Percentiles rank a stretch among this genome's conserved stretches.
phyloP scores from a whole-genome alignment of 805 yeast genomes.

The Candida chauliodis region DNA sequence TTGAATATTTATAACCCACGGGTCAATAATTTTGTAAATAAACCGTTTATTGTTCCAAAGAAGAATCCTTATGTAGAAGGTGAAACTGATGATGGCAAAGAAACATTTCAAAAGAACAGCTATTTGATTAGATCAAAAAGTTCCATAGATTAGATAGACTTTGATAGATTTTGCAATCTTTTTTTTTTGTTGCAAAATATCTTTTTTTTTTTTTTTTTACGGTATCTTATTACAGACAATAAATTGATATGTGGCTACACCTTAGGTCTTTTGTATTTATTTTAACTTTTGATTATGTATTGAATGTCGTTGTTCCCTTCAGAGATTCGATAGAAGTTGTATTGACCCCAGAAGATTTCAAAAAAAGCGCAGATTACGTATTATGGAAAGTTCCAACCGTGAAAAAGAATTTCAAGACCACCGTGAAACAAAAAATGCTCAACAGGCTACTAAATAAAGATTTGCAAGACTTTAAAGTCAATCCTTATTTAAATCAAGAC shows the following conservation, averaged over 20 bases:
- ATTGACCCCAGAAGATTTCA: conserved; percentile 16
- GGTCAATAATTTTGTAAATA: conserved; percentile 27
- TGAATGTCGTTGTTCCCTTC: conserved; percentile 9
- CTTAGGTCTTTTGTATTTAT: too few relatives aligned
- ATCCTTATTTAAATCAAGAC: conserved; percentile 2
- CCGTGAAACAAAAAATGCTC: conserved; percentile 13
- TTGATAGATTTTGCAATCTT: not conserved
- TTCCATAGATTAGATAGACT: conserved; percentile 3
- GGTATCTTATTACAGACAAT: not conserved
- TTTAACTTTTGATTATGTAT: too few relatives aligned
- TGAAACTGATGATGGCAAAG: conserved; percentile 17
- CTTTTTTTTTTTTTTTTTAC: not conserved
- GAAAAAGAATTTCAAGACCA: conserved; percentile 13
- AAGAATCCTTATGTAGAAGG: not conserved
- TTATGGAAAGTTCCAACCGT: conserved; percentile 15
- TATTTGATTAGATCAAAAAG: conserved; percentile 11
- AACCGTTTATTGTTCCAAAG: conserved; percentile 32
- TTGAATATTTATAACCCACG: conserved; percentile 1
- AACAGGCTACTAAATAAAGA: conserved; percentile 10
- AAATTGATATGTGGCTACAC: too few relatives aligned
- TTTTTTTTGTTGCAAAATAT: not conserved
- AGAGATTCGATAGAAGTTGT: conserved; percentile 16
- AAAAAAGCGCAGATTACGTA: conserved; percentile 14
- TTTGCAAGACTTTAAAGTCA: conserved; percentile 8
- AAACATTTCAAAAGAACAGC: conserved; percentile 19